Evolutionary conservation across 805 yeast genomes (phyloP), one percentile per base, ranked within the genome.

Genomic region (Yarrowia yakushimensis): DNA sequence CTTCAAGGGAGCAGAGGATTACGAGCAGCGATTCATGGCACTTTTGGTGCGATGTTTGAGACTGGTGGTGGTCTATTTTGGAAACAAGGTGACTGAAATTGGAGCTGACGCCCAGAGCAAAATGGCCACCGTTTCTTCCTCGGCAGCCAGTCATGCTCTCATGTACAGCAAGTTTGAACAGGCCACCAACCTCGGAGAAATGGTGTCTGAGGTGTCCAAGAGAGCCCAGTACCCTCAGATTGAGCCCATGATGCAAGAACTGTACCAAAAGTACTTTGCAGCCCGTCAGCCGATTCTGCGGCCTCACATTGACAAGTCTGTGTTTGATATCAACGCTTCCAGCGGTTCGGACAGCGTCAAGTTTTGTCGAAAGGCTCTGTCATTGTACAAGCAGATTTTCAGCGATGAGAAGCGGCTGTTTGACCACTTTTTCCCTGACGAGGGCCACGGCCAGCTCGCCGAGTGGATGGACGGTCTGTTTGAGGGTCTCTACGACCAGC

Each of bases 11-110:
- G 77, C 82, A 11, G 93, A 85, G 27, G 70, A 83, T 1, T 90
- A 88, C 71, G 81, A 80, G 52, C 82, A 85, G 66, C 81, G 92
- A 64, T 90, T 89, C 74, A 83, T 88, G 65, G 96, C 89, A 68
- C 89, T 97, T 69, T 79, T 90, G 80, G 85, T 92, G 1, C 80
- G 97, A 64, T 86, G 96, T 1, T 78, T 90, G 50, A 84, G 94
- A 0, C 76, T 93, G 64, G 82, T 90, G 15, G 81, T 86, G 66
- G 88, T 86, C 68, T 90, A 85, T 70, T 73, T 88, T 62, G 70
- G 69, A 37, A 76, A 73, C 63, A 65, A 69, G 31, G 66, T 83
- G 63, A 77, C 78, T 62, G 70, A 67, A 27, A 66, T 72, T 2
- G 68, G 70, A 11, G 23, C 54, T 9, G 63, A 39, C 15, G 54